These are phyloP conservation scores for Tylopilus rubrobrunneus DNA, from an alignment of 768 basidiomycete genomes.

Conservation along the genomic window DNA sequence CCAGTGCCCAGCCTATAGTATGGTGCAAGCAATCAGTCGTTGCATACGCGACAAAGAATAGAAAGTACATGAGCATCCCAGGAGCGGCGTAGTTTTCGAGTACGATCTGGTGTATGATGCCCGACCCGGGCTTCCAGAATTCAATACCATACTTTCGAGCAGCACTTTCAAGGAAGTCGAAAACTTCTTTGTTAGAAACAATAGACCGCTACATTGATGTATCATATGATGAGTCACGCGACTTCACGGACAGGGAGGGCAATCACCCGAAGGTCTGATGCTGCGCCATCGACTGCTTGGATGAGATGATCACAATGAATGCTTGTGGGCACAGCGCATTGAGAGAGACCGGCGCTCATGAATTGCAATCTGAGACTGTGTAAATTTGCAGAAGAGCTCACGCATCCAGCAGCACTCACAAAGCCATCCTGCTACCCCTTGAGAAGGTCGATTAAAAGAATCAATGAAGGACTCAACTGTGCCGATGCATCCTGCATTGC, in stretches of 20 bases:
- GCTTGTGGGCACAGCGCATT: constrained; percentile 81
- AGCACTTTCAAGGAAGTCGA: constrained; percentile 94
- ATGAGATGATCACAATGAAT: constrained; percentile 99
- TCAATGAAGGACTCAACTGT: constrained; percentile 53
- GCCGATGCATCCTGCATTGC: constrained; percentile 97
- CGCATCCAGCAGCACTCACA: constrained; percentile 43
- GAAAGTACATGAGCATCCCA: constrained; percentile 79
- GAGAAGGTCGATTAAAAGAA: constrained; percentile 4
- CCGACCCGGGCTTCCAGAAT: constrained; percentile 91
- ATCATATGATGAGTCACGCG: background rate
- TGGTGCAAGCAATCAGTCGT: constrained; percentile 2
- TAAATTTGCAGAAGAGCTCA: constrained; percentile 5
- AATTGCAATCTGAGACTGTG: constrained; percentile 72
- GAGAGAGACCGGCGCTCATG: constrained; percentile 89
- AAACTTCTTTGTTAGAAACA: constrained; percentile 89
- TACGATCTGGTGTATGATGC: constrained; percentile 97
- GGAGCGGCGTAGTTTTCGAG: constrained; percentile 97
- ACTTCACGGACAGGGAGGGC: background rate
- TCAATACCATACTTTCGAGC: constrained; percentile 91
- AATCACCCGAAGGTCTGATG: constrained; percentile 74
- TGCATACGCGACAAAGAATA: constrained; percentile 4
- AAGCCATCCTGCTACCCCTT: constrained; percentile 62
- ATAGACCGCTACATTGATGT: constrained; percentile 62
- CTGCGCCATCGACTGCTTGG: constrained; percentile 87
- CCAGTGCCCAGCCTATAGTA: constrained; percentile 73